Percentiles rank a stretch among this genome's conserved stretches.
These are phyloP conservation scores for Fusarium sp. DNA, from an alignment of 2,329 filamentous ascomycete species.

Conservation along the genomic window DNA sequence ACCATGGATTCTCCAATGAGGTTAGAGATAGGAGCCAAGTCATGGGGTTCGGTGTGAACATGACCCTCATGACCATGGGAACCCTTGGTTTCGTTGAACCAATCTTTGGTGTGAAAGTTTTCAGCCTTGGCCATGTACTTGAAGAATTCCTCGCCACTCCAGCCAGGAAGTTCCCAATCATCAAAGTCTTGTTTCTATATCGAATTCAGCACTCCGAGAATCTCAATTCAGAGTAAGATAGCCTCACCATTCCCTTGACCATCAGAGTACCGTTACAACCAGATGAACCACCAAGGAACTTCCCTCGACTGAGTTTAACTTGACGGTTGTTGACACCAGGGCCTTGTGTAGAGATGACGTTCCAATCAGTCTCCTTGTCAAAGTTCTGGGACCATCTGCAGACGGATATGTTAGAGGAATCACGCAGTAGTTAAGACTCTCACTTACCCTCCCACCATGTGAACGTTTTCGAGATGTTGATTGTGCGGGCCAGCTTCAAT, in stretches of 20 bases:
- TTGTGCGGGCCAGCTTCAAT: constrained; percentile 59
- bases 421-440: too few relatives aligned
- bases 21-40: constrained; percentile 71
- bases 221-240: accelerated
- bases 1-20: constrained; percentile 68
- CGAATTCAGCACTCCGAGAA: neutral
- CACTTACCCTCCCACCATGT: constrained; percentile 65
- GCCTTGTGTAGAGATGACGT: constrained; percentile 60
- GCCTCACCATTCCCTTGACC: constrained; percentile 58
- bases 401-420: neutral
- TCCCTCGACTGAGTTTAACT: constrained; percentile 64
- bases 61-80: constrained; percentile 67
- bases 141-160: constrained; percentile 71
- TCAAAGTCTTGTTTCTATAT: constrained; percentile 62
- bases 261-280: constrained; percentile 66
- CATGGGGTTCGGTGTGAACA: constrained; percentile 70
- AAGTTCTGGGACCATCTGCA: constrained; percentile 61
- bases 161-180: constrained; percentile 69
- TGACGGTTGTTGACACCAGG: constrained; percentile 58
- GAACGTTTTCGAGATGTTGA: constrained; percentile 62
- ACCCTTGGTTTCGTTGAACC: constrained; percentile 65
- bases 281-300: constrained; percentile 65
- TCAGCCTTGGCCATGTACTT: constrained; percentile 71
- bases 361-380: constrained; percentile 67
- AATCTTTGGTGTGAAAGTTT: constrained; percentile 70